phyloP scores from a whole-genome alignment of 2,329 filamentous ascomycete genomes.

The Fusarium sp. region DNA sequence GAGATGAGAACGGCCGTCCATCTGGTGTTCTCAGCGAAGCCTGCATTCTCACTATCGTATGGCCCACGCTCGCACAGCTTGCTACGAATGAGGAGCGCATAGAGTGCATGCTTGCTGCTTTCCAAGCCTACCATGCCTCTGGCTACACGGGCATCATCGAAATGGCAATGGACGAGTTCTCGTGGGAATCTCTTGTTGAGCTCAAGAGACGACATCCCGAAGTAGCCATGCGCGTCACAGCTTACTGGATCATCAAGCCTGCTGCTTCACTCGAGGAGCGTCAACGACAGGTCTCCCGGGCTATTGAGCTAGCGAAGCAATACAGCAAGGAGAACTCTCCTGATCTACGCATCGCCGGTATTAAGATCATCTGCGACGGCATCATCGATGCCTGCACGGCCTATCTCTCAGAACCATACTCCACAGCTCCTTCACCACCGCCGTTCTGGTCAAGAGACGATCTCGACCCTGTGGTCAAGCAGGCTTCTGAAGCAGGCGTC shows the following conservation, averaged over 20 bases:
- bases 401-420: conserved; percentile 69
- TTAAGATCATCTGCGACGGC: conserved; percentile 74
- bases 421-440: conserved; percentile 57
- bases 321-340: conserved; percentile 55
- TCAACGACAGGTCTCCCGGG: conserved; percentile 63
- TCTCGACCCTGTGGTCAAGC: conserved; percentile 66
- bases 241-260: conserved; percentile 70
- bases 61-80: conserved; percentile 66
- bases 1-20: conserved; percentile 62
- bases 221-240: conserved; percentile 61
- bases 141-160: conserved; percentile 70
- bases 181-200: conserved; percentile 65
- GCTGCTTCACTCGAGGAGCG: conserved; percentile 57
- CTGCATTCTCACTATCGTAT: conserved; percentile 65
- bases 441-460: conserved; percentile 68
- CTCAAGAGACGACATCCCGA: conserved; percentile 54
- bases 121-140: conserved; percentile 63
- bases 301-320: conserved; percentile 58
- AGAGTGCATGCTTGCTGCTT: conserved; percentile 62
- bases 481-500: conserved; percentile 65
- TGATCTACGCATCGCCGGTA: conserved; percentile 66
- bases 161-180: conserved; percentile 72
- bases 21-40: conserved; percentile 67
- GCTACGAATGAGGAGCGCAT: conserved; percentile 63
- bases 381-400: conserved; percentile 75